A percentile compares a stretch with the other conserved stretches of the same genome.
Conservation (phyloP, 148 eudicot species). For the Dianthus caryophyllus region DNA sequence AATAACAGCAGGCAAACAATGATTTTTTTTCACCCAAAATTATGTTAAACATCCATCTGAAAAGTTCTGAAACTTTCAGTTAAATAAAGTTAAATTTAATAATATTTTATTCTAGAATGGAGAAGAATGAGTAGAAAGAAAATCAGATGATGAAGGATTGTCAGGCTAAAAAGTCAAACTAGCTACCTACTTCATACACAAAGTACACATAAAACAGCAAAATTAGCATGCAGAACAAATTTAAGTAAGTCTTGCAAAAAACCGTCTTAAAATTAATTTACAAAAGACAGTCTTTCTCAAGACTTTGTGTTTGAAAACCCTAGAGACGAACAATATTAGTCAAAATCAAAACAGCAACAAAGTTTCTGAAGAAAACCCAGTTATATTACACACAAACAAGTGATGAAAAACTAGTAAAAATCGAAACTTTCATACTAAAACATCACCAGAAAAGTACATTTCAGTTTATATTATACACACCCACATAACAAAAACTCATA, state of each 20-base stretch:
- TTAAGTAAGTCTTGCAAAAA: too few relatives aligned
- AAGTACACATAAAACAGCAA: too few relatives aligned
- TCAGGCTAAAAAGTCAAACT: background rate
- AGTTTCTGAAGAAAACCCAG: background rate
- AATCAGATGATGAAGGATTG: too few relatives aligned
- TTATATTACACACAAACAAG: background rate
- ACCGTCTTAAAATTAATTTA: too few relatives aligned
- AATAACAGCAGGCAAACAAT: background rate
- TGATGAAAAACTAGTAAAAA: too few relatives aligned
- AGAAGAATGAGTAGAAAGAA: background rate
- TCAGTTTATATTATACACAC: background rate
- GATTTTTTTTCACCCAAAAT: too few relatives aligned
- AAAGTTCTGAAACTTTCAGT: background rate
- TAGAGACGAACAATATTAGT: slow-evolving; percentile 3
- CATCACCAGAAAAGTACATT: slow-evolving; percentile 9
- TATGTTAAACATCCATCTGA: too few relatives aligned
- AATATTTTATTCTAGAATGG: too few relatives aligned
- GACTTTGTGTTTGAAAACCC: slow-evolving; percentile 14
- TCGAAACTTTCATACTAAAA: too few relatives aligned
- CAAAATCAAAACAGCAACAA: background rate
- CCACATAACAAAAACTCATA: background rate
- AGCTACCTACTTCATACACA: background rate
- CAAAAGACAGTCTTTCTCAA: too few relatives aligned
- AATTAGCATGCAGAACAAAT: slow-evolving; percentile 1
- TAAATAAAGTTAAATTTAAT: background rate